phyloP scores from a whole-genome alignment of 345 rosid species.

The Clarkia xantiana region DNA sequence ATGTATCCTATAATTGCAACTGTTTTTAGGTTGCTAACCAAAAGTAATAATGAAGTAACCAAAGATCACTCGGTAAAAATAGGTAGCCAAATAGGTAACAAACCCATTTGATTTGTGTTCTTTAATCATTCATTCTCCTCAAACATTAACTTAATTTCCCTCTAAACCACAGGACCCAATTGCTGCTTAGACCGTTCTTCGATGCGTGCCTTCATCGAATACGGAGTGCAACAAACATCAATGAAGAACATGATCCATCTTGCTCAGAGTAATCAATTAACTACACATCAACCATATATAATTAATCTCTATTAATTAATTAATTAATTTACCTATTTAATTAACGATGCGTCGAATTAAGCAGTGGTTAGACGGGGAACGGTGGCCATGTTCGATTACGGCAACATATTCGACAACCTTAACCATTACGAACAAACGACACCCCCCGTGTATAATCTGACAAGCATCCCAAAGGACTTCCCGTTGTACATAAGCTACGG shows the following conservation, averaged over 20 bases:
- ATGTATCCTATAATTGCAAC: no score
- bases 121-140: not conserved
- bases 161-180: constrained; percentile 14
- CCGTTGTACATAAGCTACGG: constrained; percentile 38
- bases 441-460: constrained; percentile 33
- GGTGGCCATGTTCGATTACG: constrained; percentile 33
- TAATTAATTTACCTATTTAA: no score
- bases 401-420: constrained; percentile 19
- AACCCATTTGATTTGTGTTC: no score
- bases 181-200: constrained; percentile 23
- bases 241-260: constrained; percentile 28
- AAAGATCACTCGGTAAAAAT: no score
- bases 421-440: constrained; percentile 31
- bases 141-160: not conserved
- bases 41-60: no score
- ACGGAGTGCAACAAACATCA: constrained; percentile 21
- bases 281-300: no score
- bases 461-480: constrained; percentile 29
- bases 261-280: constrained; percentile 20
- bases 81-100: no score
- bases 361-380: constrained; percentile 33
- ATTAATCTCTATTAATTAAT: no score
- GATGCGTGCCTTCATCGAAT: constrained; percentile 9
- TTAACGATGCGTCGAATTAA: no score
- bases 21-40: no score